Conservation (phyloP, 306 rosid genomes). For the Castanospermum australe region DNA sequence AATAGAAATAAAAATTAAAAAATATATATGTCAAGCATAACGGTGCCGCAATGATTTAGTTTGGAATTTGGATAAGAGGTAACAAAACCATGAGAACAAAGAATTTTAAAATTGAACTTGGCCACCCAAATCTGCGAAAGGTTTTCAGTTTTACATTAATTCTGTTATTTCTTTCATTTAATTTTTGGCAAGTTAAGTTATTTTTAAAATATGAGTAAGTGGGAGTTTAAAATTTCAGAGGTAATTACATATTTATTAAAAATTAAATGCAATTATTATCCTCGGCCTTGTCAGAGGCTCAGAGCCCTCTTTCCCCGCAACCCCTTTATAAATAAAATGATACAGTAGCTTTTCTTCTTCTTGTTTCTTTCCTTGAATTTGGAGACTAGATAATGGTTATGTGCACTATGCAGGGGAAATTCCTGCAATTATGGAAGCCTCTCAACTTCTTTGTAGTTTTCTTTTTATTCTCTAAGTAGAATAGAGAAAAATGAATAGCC, state of each 20-base stretch:
- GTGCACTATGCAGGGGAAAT: neutral
- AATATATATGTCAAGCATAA: neutral
- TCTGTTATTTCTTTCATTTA: neutral
- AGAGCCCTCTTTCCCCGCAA: neutral
- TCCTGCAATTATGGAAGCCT: slow-evolving; percentile 20
- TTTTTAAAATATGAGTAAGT: too few relatives aligned
- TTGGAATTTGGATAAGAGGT: neutral
- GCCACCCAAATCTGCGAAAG: slow-evolving; percentile 4
- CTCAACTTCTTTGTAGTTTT: neutral
- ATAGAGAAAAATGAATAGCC: neutral
- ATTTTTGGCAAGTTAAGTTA: too few relatives aligned
- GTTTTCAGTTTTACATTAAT: neutral
- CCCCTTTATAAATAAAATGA: neutral
- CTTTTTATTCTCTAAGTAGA: slow-evolving; percentile 3
- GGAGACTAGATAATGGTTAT: neutral
- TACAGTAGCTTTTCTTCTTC: too few relatives aligned
- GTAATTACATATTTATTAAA: too few relatives aligned
- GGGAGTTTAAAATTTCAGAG: too few relatives aligned
- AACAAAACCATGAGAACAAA: slow-evolving; percentile 25
- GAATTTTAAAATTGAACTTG: slow-evolving; percentile 2
- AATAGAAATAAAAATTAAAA: neutral
- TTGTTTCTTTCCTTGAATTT: too few relatives aligned
- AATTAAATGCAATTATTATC: too few relatives aligned
- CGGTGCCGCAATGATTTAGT: neutral
- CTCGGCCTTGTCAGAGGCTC: neutral